Evolutionary conservation across 2,329 filamentous ascomycete genomes (phyloP).

Genomic region (Lecanicillium sp.): DNA sequence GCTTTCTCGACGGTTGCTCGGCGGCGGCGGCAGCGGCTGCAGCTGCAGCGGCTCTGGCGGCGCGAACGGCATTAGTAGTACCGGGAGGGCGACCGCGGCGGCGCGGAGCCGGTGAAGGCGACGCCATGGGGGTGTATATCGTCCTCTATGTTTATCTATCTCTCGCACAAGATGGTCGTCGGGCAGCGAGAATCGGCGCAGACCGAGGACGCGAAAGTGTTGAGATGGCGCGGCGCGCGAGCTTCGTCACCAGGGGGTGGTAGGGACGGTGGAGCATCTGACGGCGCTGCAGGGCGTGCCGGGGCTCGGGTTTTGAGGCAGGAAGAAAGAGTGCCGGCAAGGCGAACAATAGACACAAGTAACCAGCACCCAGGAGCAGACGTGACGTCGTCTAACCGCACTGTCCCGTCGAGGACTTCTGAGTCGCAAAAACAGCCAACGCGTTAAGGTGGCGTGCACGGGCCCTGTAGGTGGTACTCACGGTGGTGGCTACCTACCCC

Average conservation of each 20-base stretch:
- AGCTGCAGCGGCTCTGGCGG: constrained; percentile 29
- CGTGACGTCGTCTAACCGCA: constrained; percentile 27
- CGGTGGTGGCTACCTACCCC: too few relatives aligned
- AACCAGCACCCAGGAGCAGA: constrained; percentile 21
- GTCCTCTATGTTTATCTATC: constrained; percentile 2
- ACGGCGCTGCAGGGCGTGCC: too few relatives aligned
- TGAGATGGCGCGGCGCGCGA: too few relatives aligned
- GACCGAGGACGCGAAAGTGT: too few relatives aligned
- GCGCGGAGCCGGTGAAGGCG: constrained; percentile 33
- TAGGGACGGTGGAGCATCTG: constrained; percentile 13
- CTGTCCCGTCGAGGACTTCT: constrained; percentile 11
- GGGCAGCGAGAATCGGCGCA: too few relatives aligned
- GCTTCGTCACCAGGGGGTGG: too few relatives aligned
- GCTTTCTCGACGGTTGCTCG: constrained; percentile 62
- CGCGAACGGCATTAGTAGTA: constrained; percentile 32
- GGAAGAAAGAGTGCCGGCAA: too few relatives aligned
- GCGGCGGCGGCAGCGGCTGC: constrained; percentile 27
- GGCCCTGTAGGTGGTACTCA: constrained; percentile 15
- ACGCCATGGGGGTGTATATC: constrained; percentile 11
- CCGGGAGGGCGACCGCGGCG: constrained; percentile 40
- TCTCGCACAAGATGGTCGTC: constrained; percentile 3
- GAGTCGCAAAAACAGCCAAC: constrained; percentile 31
- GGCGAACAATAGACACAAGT: constrained; percentile 14
- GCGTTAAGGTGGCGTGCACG: constrained; percentile 32
- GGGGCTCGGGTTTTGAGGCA: too few relatives aligned